Evolutionary conservation across 2,329 filamentous ascomycete species (phyloP), one percentile per base, ranked within the genome.

Genomic region (Nigrospora oryzae): DNA sequence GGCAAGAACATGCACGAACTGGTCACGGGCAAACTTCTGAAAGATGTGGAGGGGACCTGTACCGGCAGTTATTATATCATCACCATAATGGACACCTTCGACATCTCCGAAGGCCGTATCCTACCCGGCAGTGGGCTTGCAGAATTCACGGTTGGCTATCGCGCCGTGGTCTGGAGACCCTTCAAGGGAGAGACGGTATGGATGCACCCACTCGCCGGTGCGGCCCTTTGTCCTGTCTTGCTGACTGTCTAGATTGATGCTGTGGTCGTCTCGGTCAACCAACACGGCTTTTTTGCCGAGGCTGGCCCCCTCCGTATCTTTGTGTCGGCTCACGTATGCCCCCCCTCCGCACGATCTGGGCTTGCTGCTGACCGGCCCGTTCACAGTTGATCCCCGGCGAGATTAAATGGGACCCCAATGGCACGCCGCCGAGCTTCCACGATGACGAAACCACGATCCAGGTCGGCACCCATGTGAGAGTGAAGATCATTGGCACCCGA

Each of bases 61-160:
- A 93, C 89, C 3, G 93, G 93, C 47, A 89, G 88, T 63, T 96
- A 95, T 73, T 97, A 93, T 67, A 94, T 98, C 61, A 93, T 98
- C 57, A 93, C 89, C 61, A 94, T 98, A 59, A 91, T 98, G 81
- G 90, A 96, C 65, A 87, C 90, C 40, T 90, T 94, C 58, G 87
- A 96, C 55, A 91, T 97, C 58, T 94, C 89, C 14, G 89, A 95
- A 60, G 90, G 90, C 12, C 84, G 89, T 55, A 91, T 98, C 50
- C 78, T 96, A 46, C 91, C 93, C 3, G 88, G 91, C 10, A 95
- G 86, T 50, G 93, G 90, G 11, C 77, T 94, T 54, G 91, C 93
- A 16, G 89, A 96, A 66, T 98, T 96, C 63, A 95, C 87, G 1
- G 89, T 98, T 40, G 83, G 86, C 57, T 98, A 96, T 64, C 87